Evolutionary conservation across 495 filamentous ascomycete genomes (phyloP).

Genomic region (Penicillium macrosclerotiorum): DNA sequence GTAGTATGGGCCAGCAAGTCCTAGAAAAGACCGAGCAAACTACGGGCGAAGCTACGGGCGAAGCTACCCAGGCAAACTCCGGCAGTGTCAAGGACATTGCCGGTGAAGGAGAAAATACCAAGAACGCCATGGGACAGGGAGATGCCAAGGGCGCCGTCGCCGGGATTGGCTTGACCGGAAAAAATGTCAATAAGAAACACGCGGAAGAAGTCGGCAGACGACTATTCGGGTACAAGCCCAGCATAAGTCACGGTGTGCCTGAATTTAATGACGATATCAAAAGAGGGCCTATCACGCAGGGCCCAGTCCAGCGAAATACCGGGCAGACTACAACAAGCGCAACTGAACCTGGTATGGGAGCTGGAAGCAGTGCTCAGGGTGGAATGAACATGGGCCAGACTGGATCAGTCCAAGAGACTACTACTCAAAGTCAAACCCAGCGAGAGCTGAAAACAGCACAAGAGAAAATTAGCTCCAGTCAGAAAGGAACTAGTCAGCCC

Average conservation of each 20-base stretch:
- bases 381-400: neutral
- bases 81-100: constrained; percentile 8
- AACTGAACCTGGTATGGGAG: neutral
- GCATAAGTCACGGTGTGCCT: constrained; percentile 2
- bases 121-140: constrained; percentile 1
- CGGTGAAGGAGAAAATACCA: constrained; percentile 11
- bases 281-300: constrained; percentile 19
- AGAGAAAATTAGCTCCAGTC: neutral
- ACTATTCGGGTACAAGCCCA: constrained; percentile 8
- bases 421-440: neutral
- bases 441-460: neutral
- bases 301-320: constrained; percentile 7
- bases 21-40: constrained; percentile 9
- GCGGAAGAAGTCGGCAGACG: constrained; percentile 6
- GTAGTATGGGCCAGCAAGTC: constrained; percentile 9
- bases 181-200: constrained; percentile 7
- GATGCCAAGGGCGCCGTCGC: constrained; percentile 3
- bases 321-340: no score
- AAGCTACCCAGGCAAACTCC: constrained; percentile 14
- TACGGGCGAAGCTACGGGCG: constrained; percentile 11
- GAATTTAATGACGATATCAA: constrained; percentile 24
- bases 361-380: constrained; percentile 1
- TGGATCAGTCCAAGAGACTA: neutral
- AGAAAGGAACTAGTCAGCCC: no score
- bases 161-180: constrained; percentile 4